phyloP scores from a whole-genome alignment of 2,329 filamentous ascomycete species.

The Xylaria sp. region DNA sequence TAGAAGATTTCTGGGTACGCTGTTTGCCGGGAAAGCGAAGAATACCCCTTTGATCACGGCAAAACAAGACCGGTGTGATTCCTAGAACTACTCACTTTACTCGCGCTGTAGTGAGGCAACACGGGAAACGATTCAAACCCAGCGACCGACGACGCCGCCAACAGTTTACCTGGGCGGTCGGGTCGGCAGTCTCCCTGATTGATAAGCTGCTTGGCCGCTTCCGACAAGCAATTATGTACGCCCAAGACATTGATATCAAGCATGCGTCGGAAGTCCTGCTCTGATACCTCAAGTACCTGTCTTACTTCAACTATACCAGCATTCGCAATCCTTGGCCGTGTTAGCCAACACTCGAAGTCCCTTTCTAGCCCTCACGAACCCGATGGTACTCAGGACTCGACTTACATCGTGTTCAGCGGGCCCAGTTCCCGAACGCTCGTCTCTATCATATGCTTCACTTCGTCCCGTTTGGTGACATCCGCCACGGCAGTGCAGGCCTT shows the following conservation, averaged over 20 bases:
- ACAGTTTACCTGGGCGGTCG: slow-evolving; percentile 49
- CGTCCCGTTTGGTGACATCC: slow-evolving; percentile 62
- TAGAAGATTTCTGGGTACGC: background rate
- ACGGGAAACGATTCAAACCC: slow-evolving; percentile 65
- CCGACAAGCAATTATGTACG: slow-evolving; percentile 67
- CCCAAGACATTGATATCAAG: slow-evolving; percentile 70
- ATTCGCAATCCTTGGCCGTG: slow-evolving; percentile 57
- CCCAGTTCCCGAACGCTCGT: slow-evolving; percentile 59
- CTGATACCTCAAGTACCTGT: slow-evolving; percentile 59
- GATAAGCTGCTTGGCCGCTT: slow-evolving; percentile 69
- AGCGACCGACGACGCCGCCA: slow-evolving; percentile 60
- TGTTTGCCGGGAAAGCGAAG: too few species aligned
- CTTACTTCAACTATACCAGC: slow-evolving; percentile 67
- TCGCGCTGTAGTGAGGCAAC: slow-evolving; percentile 66
- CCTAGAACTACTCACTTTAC: slow-evolving; percentile 51
- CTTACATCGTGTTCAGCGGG: slow-evolving; percentile 49
- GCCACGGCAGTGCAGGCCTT: slow-evolving; percentile 61
- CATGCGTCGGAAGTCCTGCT: slow-evolving; percentile 62
- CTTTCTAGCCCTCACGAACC: background rate
- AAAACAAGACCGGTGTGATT: background rate
- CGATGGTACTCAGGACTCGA: background rate
- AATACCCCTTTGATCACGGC: too few species aligned
- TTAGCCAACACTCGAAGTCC: background rate
- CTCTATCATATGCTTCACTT: slow-evolving; percentile 59
- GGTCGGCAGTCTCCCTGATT: slow-evolving; percentile 56